Evolutionary conservation across 2,329 filamentous ascomycete species (phyloP), one percentile per base, ranked within the genome.

Genomic region (Colletotrichum sp.): DNA sequence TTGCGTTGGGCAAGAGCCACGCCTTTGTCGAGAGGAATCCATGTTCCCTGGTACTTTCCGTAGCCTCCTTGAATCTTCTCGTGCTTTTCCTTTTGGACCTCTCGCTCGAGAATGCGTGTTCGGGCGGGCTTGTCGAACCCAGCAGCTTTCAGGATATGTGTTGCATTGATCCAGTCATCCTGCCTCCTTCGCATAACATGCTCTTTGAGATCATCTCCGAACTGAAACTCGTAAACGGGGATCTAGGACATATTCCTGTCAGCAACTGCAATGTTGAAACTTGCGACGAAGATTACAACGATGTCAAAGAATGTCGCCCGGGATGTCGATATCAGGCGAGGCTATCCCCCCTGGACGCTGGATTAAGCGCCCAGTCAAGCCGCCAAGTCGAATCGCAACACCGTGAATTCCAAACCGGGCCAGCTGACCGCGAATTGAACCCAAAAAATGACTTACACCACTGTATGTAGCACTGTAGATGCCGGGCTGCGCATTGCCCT

Each of bases 111-210:
- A 73, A 99, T 99, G 78, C 97, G 92, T 55, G 97, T 99, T 83
- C 97, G 91, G 15, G 96, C 95, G 4, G 97, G 97, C 85, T 99
- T 99, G 85, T 99, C 97, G 82, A 98, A 98, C 72, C 96, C 96
- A 77, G 97, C 97, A 55, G 98, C 95, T 83, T 99, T 99, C 65
- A 99, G 88, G 76, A 99, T 99, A 83, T 99, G 97, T 70, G 97
- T 99, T n/a, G 97, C 97, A 88, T 99, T 99, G 87, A 99, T 97
- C 96, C 96, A 99, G 85, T 99, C 93, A 85, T 99, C 97, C 69
- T 93, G 91, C 76, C 96, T 93, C 67, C 97, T 92, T 84, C 97
- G 94, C 97, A 99, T 99, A 79, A 99, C 94, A 94, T 98, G 95
- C 81, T 94, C 91, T 82, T 94, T 93, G 36, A 93, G 83, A 83